Evolutionary conservation across 768 basidiomycete species (phyloP).

Genomic region (Rhodotorula sphaerocarpa): DNA sequence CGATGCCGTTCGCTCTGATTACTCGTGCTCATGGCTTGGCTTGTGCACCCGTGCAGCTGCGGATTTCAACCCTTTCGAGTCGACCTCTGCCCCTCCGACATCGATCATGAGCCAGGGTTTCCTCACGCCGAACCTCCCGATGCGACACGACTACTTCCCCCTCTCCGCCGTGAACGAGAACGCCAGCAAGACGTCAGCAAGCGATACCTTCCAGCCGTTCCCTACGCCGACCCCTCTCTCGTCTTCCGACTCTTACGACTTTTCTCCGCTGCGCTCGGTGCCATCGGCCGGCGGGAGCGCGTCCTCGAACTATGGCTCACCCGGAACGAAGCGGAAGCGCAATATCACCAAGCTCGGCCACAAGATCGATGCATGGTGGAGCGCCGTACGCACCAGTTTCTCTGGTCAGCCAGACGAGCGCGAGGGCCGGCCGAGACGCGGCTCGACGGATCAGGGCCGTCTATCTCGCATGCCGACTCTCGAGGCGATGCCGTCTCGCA

Average conservation of each 20-base stretch:
- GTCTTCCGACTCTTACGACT: constrained; percentile 15
- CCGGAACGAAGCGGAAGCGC: constrained; percentile 23
- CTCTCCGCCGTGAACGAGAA: background rate
- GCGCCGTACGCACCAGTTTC: constrained; percentile 38
- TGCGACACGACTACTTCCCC: constrained; percentile 21
- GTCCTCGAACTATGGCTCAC: constrained; percentile 13
- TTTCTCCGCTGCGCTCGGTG: constrained; percentile 1
- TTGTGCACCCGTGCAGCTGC: constrained; percentile 1
- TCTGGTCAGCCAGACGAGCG: constrained; percentile 6
- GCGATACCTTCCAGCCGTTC: constrained; percentile 14
- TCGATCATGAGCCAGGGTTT: constrained; percentile 1
- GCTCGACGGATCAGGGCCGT: constrained; percentile 18
- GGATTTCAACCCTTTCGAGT: constrained; percentile 32
- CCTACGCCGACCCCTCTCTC: constrained; percentile 25
- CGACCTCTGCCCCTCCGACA: constrained; percentile 4
- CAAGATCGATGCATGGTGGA: constrained; percentile 41
- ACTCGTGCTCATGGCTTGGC: background rate
- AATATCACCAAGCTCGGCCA: constrained; percentile 35
- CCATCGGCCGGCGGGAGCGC: constrained; percentile 5
- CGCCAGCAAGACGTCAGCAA: background rate
- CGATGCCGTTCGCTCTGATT: background rate
- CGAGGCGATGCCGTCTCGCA: constrained; percentile 20
- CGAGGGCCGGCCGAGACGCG: constrained; percentile 14
- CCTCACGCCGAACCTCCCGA: constrained; percentile 21
- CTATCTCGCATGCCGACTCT: background rate